Base-by-base conservation (phyloP, 768 basidiomycete genomes). In the Rubroboletus pulcherrimus region DNA sequence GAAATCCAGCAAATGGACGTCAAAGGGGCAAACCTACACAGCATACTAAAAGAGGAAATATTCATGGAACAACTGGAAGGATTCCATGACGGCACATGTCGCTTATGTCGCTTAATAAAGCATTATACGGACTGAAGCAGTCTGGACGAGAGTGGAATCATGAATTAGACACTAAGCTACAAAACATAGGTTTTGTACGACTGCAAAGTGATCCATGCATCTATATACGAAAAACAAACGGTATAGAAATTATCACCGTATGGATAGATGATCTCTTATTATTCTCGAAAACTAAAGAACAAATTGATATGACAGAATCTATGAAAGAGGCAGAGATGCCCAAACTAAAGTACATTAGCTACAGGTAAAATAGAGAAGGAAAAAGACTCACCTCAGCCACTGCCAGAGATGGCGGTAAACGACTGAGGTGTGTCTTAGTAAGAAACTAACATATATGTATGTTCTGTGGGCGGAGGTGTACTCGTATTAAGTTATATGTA, bases 121-220 rank as follows among this genome's bases (percentile, higher is more conserved):
- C 63, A 0, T 7, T 74, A 0, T 74, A 73, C 48, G 67, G 71
- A 3, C 49, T 74, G 0, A 71, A 73, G 48, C 73, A 74, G 24
- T 57, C 64, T 0, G 64, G 66, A 0, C 39, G 49, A 2, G 55
- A 69, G 48, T 76, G 70, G 72, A 67, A 75, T 46, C 33, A 62
- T 6, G 48, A 70, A 42, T 46, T 75, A 0, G 15, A 43, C 5
- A 14, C 12, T 2, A 43, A 43, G 6, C 7, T 43, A 14, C 5
- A n/a, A 26, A 7, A 1, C 0, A 42, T 21, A 5, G 12, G 11
- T 2, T 43, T 43, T 8, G 10, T 7, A 4, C 0, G 21, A 6
- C 7, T 41, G 4, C 11, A 43, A 2, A 43, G 24, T 17, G 26
- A 43, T 43, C 42, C 42, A 29, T 43, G 42, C 8, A 2, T 43